These are phyloP conservation scores for Fragilariopsis cylindrus DNA, from an alignment of 108 stramenopile genomes.

Conservation along the genomic window DNA sequence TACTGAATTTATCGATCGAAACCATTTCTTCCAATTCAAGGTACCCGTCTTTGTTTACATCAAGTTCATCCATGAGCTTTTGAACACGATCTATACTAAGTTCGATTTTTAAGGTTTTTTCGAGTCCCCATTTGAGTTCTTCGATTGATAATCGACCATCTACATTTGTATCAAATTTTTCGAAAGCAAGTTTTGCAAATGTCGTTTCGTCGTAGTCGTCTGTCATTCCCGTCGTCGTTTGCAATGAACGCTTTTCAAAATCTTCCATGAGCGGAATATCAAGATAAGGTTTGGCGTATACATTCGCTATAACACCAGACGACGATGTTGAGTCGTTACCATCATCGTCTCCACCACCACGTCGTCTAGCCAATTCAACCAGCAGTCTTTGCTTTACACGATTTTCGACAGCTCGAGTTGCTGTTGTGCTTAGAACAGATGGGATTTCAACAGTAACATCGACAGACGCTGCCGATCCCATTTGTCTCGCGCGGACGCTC, in stretches of 20 bases:
- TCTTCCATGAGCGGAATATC: conserved; percentile 19
- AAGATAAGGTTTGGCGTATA: conserved; percentile 21
- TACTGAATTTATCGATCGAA: neutral
- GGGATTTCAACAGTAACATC: conserved; percentile 60
- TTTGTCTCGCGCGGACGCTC: conserved; percentile 66
- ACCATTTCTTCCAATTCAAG: conserved; percentile 10
- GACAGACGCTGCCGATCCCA: conserved; percentile 71
- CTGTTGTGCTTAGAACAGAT: conserved; percentile 53
- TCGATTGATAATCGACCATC: conserved; percentile 6
- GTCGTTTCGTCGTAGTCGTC: conserved; percentile 1
- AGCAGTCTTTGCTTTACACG: conserved; percentile 35
- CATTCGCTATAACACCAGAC: conserved; percentile 11
- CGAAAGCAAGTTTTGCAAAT: neutral
- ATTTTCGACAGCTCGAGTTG: conserved; percentile 71
- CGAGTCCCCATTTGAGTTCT: conserved; percentile 11
- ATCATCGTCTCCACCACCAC: neutral
- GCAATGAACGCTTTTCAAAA: neutral
- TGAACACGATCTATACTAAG: neutral
- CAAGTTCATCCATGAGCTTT: neutral
- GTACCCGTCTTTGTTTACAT: conserved; percentile 13
- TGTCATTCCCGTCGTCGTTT: neutral
- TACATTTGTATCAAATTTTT: conserved; percentile 8
- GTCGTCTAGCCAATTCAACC: neutral
- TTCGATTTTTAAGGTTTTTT: conserved; percentile 12
- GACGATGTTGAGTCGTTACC: neutral